A percentile compares a stretch with the other conserved stretches of the same genome.
Conservation (phyloP, 2,329 filamentous ascomycete genomes). For the Aspergillus terreus region DNA sequence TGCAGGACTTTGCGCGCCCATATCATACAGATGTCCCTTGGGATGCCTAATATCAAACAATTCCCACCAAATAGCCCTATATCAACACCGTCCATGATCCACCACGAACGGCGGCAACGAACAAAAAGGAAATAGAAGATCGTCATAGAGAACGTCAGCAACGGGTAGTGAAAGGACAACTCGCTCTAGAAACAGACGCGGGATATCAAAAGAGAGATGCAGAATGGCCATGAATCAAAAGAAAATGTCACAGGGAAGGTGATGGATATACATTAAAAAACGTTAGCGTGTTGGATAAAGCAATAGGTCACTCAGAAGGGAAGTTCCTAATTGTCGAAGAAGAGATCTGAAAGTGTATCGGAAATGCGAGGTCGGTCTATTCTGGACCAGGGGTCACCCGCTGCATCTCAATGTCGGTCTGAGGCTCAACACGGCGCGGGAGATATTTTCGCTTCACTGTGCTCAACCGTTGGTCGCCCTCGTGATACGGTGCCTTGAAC, state of each 20-base stretch:
- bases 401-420: conserved; percentile 70
- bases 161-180: not conserved
- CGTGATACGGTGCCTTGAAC: conserved; percentile 73
- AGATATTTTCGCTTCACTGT: conserved; percentile 52
- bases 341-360: not conserved
- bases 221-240: not conserved
- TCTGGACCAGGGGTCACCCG: conserved; percentile 42
- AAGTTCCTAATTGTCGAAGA: not conserved
- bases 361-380: conserved; percentile 18
- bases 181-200: not conserved
- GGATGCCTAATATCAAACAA: conserved; percentile 7
- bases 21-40: conserved; percentile 13
- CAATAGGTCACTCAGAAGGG: not conserved
- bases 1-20: conserved; percentile 4
- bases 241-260: not conserved
- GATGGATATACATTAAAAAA: not conserved
- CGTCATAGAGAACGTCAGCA: conserved; percentile 1
- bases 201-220: conserved; percentile 1
- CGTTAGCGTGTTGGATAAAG: not conserved
- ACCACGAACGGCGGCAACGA: not conserved
- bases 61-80: not conserved
- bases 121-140: not conserved
- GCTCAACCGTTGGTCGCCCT: conserved; percentile 82
- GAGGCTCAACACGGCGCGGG: conserved; percentile 47
- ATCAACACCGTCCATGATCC: not conserved